These are phyloP conservation scores for Lipomyces chichibuensis DNA, from an alignment of 805 yeast genomes.

Conservation along the genomic window DNA sequence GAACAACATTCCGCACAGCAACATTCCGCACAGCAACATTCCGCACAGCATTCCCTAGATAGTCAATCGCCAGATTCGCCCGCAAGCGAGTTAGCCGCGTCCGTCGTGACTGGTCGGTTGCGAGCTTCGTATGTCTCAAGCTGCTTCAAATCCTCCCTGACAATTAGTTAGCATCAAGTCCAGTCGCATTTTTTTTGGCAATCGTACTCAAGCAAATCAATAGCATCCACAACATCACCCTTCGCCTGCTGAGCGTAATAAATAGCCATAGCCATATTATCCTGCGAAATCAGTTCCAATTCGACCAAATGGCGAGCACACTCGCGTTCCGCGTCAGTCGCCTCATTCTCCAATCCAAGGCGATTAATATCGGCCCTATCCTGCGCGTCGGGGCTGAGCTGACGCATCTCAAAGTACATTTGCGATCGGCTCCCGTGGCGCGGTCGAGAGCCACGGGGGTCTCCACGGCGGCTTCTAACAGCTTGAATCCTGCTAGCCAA, in stretches of 20 bases:
- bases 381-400: constrained; percentile 31
- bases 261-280: constrained; percentile 33
- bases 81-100: constrained; percentile 12
- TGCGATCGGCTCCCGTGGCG: constrained; percentile 15
- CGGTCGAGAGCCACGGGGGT: constrained; percentile 9
- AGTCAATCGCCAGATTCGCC: constrained; percentile 20
- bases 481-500: constrained; percentile 19
- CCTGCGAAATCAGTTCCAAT: constrained; percentile 24
- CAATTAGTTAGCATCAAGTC: neutral
- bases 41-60: constrained; percentile 6
- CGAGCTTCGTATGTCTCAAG: constrained; percentile 22
- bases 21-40: too few relatives aligned
- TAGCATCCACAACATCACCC: constrained; percentile 32
- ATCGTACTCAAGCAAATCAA: constrained; percentile 28
- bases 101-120: constrained; percentile 12
- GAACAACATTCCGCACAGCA: constrained; percentile 11
- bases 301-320: constrained; percentile 32
- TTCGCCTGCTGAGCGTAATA: constrained; percentile 33
- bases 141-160: constrained; percentile 28
- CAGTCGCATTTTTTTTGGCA: neutral
- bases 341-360: constrained; percentile 29
- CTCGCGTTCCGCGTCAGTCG: constrained; percentile 25
- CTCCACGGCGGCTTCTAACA: constrained; percentile 10
- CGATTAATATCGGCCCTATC: constrained; percentile 32
- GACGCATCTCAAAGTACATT: constrained; percentile 30